These are phyloP conservation scores for Lithohypha guttulata DNA, from an alignment of 2,329 filamentous ascomycete genomes.

Conservation along the genomic window DNA sequence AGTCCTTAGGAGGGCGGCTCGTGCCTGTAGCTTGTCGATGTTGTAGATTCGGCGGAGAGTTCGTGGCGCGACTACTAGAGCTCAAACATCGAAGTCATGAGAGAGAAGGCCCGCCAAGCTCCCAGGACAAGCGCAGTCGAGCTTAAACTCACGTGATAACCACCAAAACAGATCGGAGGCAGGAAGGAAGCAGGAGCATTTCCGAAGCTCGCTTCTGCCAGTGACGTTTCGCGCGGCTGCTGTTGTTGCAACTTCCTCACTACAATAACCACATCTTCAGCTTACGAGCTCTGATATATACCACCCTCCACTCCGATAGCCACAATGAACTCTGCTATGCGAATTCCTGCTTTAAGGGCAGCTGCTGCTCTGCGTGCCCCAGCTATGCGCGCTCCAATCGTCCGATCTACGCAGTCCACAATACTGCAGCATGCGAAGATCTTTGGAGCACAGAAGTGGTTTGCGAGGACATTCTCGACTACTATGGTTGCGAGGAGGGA, in stretches of 20 bases:
- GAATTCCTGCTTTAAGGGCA: slow-evolving; percentile 15
- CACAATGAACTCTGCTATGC: slow-evolving; percentile 8
- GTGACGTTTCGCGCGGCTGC: no score
- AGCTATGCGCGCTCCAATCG: slow-evolving; percentile 3
- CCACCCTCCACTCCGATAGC: slow-evolving; percentile 9
- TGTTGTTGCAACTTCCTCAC: no score
- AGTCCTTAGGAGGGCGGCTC: slow-evolving; percentile 17
- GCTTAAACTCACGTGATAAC: slow-evolving; percentile 3
- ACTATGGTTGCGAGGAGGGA: slow-evolving; percentile 15
- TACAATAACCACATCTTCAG: no score
- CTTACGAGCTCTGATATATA: no score
- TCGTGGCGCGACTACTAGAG: no score
- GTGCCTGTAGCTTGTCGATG: neutral
- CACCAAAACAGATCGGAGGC: no score
- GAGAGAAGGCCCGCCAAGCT: slow-evolving; percentile 4
- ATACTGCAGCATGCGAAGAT: slow-evolving; percentile 18
- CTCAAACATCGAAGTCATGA: slow-evolving; percentile 6
- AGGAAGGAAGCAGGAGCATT: no score
- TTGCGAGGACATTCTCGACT: slow-evolving; percentile 20
- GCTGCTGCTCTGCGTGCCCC: slow-evolving; percentile 19
- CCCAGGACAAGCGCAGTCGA: neutral
- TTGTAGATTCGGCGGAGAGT: no score
- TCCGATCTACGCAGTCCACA: slow-evolving; percentile 6
- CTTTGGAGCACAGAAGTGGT: no score
- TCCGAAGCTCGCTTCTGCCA: no score